Evolutionary conservation across 441 rosid species (phyloP), one percentile per base, ranked within the genome.

Genomic region (Iberis amara): DNA sequence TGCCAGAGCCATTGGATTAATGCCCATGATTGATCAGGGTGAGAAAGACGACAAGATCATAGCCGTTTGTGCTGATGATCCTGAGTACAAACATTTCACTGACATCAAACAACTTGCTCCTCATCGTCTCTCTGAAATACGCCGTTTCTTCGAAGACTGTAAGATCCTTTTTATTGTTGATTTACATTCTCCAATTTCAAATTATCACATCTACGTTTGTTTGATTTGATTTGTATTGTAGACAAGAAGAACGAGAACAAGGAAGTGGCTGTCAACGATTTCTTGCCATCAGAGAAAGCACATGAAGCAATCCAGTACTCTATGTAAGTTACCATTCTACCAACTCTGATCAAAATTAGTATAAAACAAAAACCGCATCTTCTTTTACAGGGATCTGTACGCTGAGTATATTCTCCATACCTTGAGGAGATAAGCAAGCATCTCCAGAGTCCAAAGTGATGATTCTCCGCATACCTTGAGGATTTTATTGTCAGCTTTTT

Each of bases 11-110:
- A 88, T 90, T 51, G 98, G 98, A 62, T 67, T 90, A 35, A 90
- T 90, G 98, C 98, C 98, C 31, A 90, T 90, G 98, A 90, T 90
- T 73, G 98, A 90, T 54, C 95, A 84, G 96, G 96, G 98, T 53
- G 98, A 90, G 81, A 90, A 80, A 64, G 98, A 90, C 64, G 98
- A 90, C 63, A 90, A 90, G 76, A 87, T 90, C 68, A 90, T 90
- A 21, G 98, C 98, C 18, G 98, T 90, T 1, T 90, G 98, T 62
- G 95, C 87, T 21, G 98, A 90, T 56, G 98, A 90, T 75, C 98
- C 98, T 4, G 98, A 90, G 73, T 90, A 90, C 70, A 87, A 75
- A 74, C 89, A 90, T 71, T 85, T 68, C 70, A 81, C 73, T 7
- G 96, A 90, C 73, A 85, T 90, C 73, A 90, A 79, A 65, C 79